Conservation (phyloP, 2,329 filamentous ascomycete genomes). For the Talaromyces islandicus region DNA sequence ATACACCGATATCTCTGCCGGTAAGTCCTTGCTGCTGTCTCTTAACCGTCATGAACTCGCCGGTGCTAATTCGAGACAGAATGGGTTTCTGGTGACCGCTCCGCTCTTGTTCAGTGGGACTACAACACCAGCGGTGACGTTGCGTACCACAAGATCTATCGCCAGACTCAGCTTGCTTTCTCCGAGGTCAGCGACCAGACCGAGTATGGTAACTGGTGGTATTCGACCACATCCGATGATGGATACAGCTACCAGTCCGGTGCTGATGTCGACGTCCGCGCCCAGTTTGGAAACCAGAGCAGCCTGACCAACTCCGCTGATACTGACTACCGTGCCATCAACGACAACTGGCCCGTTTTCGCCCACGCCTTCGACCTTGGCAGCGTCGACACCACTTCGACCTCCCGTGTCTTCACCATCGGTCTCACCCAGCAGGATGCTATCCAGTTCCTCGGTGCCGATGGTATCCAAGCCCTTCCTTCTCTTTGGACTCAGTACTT, state of each 20-base stretch:
- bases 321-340: slow-evolving; percentile 46
- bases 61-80: slow-evolving; percentile 41
- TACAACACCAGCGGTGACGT: slow-evolving; percentile 47
- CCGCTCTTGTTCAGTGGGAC: slow-evolving; percentile 57
- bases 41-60: not conserved
- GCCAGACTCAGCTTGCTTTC: slow-evolving; percentile 43
- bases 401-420: slow-evolving; percentile 44
- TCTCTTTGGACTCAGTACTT: slow-evolving; percentile 49
- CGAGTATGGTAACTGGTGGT: slow-evolving; percentile 52
- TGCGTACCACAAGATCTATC: slow-evolving; percentile 55
- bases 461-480: slow-evolving; percentile 32
- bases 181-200: slow-evolving; percentile 43
- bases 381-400: slow-evolving; percentile 29
- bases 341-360: slow-evolving; percentile 47
- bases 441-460: slow-evolving; percentile 44
- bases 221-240: slow-evolving; percentile 39
- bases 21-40: slow-evolving; percentile 29
- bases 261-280: slow-evolving; percentile 41
- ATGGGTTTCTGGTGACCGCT: slow-evolving; percentile 62
- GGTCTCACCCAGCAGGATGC: slow-evolving; percentile 45
- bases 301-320: slow-evolving; percentile 42
- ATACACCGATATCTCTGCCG: slow-evolving; percentile 67
- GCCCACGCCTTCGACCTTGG: slow-evolving; percentile 48
- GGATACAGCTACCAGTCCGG: slow-evolving; percentile 45
- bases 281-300: slow-evolving; percentile 40